Base-by-base conservation (phyloP, 495 filamentous ascomycete species). In the Trichoderma reesei region DNA sequence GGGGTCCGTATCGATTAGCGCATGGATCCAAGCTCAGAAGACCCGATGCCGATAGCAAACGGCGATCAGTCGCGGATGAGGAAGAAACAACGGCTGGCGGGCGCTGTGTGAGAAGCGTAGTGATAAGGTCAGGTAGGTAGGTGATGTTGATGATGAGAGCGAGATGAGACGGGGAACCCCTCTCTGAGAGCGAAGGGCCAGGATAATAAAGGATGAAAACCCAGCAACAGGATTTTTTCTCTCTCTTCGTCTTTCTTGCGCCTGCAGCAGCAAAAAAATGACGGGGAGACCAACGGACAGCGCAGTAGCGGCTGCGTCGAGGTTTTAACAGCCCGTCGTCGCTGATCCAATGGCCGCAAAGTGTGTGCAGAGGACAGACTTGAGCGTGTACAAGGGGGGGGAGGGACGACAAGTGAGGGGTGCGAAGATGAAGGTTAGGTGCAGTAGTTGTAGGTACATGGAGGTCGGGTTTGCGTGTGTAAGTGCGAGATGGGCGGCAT, bases 321-420 rank as follows among this genome's bases (percentile, higher is more conserved):
- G 51, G 51, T 56, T 56, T 56, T 56, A 56, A 56, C 34, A 20
- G 51, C 51, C 51, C 51, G 51, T 56, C 16, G 51, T 33, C 51
- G 51, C 51, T 56, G 51, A 56, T 56, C 51, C 51, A 56, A 56
- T 56, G 51, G 51, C 51, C 51, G 26, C 13, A n/a, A 56, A 56
- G 51, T 56, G 51, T 56, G 51, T 56, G 51, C 51, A 56, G 42
- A 46, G 51, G 51, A 26, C 51, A 56, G 51, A 7, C 51, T 33
- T n/a, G 51, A 56, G 51, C 51, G 51, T 26, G n/a, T 33, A 56
- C 31, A n/a, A 56, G 51, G 51, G 51, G 20, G 51, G 51, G 51
- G n/a, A n/a, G n/a, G n/a, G n/a, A n/a, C n/a, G n/a, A n/a, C n/a
- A n/a, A 31, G 34, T 56, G 51, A 56, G 51, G 51, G 51, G 51